Evolutionary conservation across 768 basidiomycete species (phyloP).

Genomic region (Cystobasidium tubakii): DNA sequence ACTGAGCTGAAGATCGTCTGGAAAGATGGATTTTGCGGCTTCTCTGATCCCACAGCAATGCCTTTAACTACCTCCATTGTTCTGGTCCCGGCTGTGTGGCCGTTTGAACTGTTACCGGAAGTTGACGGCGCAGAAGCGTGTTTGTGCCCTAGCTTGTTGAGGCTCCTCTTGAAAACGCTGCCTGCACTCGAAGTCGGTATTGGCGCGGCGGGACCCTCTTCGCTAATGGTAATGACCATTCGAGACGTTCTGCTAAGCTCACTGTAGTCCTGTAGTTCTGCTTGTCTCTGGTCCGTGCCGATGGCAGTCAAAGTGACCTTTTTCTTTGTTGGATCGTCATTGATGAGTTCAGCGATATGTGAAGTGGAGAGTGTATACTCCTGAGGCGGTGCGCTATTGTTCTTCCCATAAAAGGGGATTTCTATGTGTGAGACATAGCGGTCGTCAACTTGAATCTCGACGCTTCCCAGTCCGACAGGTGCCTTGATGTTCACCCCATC

Average conservation of each 20-base stretch:
- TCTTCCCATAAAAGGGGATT: constrained; percentile 14
- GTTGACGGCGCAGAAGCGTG: background rate
- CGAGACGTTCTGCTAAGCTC: background rate
- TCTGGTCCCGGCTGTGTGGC: background rate
- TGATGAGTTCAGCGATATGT: constrained; percentile 14
- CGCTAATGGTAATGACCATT: constrained; percentile 8
- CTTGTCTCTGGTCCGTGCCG: constrained; percentile 32
- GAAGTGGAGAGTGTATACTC: background rate
- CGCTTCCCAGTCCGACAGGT: constrained; percentile 22
- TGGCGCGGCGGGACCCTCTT: constrained; percentile 27
- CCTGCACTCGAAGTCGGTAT: constrained; percentile 11
- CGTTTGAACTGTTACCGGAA: background rate
- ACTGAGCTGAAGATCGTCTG: constrained; percentile 25
- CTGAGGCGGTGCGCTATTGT: constrained; percentile 10
- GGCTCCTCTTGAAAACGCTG: background rate
- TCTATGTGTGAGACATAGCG: constrained; percentile 24
- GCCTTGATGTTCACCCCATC: constrained; percentile 15
- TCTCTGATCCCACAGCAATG: constrained; percentile 31
- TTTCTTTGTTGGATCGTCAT: background rate
- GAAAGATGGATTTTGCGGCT: constrained; percentile 23
- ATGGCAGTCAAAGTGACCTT: constrained; percentile 30
- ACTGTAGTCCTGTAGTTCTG: constrained; percentile 27
- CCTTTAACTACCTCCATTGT: constrained; percentile 33
- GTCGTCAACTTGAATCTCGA: constrained; percentile 20
- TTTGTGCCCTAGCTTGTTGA: constrained; percentile 8